phyloP scores from a whole-genome alignment of 768 basidiomycete genomes.

The Trametes sanguinea region DNA sequence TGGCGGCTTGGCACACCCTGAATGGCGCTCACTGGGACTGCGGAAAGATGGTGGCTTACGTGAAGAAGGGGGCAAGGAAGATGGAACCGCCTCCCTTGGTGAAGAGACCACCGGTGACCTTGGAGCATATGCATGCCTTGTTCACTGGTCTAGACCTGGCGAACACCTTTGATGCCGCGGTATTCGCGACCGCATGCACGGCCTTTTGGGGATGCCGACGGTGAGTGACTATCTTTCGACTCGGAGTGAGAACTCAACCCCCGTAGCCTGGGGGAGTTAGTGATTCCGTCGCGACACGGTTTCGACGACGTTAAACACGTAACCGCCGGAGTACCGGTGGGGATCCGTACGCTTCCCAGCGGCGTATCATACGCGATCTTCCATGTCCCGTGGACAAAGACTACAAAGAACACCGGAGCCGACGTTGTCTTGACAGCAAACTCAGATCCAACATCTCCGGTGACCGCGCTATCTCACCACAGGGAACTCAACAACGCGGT shows the following conservation, averaged over 20 bases:
- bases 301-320: slow-evolving; percentile 12
- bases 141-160: slow-evolving; percentile 26
- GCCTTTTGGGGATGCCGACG: slow-evolving; percentile 40
- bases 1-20: slow-evolving; percentile 40
- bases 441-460: slow-evolving; percentile 20
- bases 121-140: slow-evolving; percentile 36
- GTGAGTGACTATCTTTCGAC: too few species aligned
- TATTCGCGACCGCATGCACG: slow-evolving; percentile 37
- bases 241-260: too few species aligned
- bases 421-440: slow-evolving; percentile 31
- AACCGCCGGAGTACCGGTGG: background rate
- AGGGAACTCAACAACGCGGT: background rate
- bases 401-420: slow-evolving; percentile 31
- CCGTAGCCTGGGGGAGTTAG: slow-evolving; percentile 20
- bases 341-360: background rate
- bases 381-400: slow-evolving; percentile 42
- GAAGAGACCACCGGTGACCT: slow-evolving; percentile 38
- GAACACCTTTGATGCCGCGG: slow-evolving; percentile 35
- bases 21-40: slow-evolving; percentile 41
- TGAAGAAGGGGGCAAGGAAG: slow-evolving; percentile 24
- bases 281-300: background rate
- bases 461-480: slow-evolving; percentile 32
- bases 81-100: slow-evolving; percentile 23
- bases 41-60: slow-evolving; percentile 22
- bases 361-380: slow-evolving; percentile 20